Percentiles rank a stretch among this genome's conserved stretches.
Conservation (phyloP, 768 basidiomycete species). For the Clavaria fumosa region DNA sequence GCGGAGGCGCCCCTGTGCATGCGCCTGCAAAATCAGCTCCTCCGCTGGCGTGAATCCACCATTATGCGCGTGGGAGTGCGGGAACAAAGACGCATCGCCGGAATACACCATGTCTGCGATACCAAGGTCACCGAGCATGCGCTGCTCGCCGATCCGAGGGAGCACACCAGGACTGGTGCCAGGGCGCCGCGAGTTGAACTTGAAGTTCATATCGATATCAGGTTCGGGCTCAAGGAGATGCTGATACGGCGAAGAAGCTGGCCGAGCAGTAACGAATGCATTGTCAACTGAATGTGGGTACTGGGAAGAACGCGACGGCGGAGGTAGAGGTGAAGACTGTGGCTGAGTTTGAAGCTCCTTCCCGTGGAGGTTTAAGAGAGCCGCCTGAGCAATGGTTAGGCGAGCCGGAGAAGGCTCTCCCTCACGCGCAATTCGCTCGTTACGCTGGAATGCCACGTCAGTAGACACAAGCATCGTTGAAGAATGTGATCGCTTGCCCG, state of each 20-base stretch:
- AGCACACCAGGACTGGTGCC: not conserved
- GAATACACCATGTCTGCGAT: not conserved
- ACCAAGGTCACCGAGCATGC: too few relatives aligned
- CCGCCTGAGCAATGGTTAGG: conserved; percentile 65
- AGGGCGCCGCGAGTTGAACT: conserved; percentile 21
- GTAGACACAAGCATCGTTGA: conserved; percentile 4
- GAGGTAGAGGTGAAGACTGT: not conserved
- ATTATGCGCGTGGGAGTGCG: conserved; percentile 16
- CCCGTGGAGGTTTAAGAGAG: conserved; percentile 60
- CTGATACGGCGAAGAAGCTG: not conserved
- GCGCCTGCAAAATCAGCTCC: conserved; percentile 49
- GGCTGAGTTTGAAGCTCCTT: conserved; percentile 26
- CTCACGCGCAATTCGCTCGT: conserved; percentile 43
- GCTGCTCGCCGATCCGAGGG: too few relatives aligned
- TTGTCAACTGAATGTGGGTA: not conserved
- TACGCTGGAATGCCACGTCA: conserved; percentile 26
- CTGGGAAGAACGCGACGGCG: conserved; percentile 2
- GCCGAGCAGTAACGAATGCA: not conserved
- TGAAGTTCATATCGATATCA: conserved; percentile 24
- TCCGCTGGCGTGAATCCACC: conserved; percentile 54
- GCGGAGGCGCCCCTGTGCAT: conserved; percentile 8
- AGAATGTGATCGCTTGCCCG: conserved; percentile 30
- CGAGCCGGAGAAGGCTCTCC: conserved; percentile 48
- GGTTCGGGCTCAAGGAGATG: too few relatives aligned
- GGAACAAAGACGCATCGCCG: not conserved